phyloP scores from a whole-genome alignment of 192 early-diverging fungal genomes.

The Coemansia sp. region DNA sequence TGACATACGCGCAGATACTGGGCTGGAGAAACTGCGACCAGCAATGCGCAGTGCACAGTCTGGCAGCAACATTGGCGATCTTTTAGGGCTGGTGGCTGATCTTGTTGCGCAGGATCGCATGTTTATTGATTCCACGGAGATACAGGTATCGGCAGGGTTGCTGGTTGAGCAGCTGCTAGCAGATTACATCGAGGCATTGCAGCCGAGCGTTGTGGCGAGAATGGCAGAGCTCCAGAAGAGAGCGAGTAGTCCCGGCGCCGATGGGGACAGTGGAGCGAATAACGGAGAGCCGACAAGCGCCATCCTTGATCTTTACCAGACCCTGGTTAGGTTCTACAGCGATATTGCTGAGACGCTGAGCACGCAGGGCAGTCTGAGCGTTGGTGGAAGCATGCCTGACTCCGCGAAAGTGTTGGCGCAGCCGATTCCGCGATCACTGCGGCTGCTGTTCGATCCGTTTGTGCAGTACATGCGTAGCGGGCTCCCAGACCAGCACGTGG shows the following conservation, averaged over 20 bases:
- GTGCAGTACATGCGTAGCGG: constrained; percentile 14
- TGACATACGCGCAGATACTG: constrained; percentile 22
- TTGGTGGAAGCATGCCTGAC: constrained; percentile 18
- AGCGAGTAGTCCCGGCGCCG: neutral
- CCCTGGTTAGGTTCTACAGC: constrained; percentile 14
- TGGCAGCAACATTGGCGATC: constrained; percentile 2
- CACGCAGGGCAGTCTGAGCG: constrained; percentile 20
- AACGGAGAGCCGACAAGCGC: neutral
- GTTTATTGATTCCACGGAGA: constrained; percentile 29
- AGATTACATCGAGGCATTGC: constrained; percentile 14
- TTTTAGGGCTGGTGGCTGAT: constrained; percentile 11
- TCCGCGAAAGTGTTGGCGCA: neutral
- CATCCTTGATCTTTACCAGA: constrained; percentile 18
- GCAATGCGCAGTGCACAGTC: neutral
- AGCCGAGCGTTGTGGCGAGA: constrained; percentile 11
- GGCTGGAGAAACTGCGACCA: constrained; percentile 14
- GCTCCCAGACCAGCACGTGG: constrained; percentile 14
- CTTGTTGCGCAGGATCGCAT: constrained; percentile 24
- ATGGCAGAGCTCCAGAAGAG: neutral
- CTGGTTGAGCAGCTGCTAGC: constrained; percentile 23
- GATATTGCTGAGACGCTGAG: constrained; percentile 1
- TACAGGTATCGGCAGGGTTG: constrained; percentile 4
- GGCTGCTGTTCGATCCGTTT: constrained; percentile 38
- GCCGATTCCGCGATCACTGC: constrained; percentile 27
- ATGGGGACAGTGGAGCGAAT: neutral